Evolutionary conservation across 1,284 basidiomycete genomes (phyloP).

Genomic region (Boletus albobrunnescens): DNA sequence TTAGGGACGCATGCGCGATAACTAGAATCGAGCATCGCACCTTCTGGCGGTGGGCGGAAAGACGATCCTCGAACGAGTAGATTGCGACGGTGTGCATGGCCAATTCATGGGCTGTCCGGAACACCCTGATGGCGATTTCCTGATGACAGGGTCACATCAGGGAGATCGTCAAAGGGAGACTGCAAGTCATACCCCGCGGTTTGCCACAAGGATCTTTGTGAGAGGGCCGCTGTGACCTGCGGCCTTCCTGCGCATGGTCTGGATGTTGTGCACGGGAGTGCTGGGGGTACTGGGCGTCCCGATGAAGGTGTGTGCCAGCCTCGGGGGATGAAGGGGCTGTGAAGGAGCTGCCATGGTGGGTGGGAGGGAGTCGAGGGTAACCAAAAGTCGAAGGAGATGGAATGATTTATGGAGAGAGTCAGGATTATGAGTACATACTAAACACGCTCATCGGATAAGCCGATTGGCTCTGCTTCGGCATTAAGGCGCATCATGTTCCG

Average conservation of each 20-base stretch:
- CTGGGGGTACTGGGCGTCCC: conserved; percentile 70
- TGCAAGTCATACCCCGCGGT: conserved; percentile 72
- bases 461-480: no score
- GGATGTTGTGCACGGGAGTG: conserved; percentile 83
- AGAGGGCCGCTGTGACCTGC: conserved; percentile 88
- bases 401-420: no score
- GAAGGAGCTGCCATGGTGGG: conserved; percentile 43
- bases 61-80: conserved; percentile 95
- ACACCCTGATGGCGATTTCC: conserved; percentile 99
- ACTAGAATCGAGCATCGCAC: conserved; percentile 42
- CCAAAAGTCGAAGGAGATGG: no score
- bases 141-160: conserved; percentile 31
- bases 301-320: conserved; percentile 67
- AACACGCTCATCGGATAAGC: no score
- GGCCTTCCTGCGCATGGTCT: conserved; percentile 86
- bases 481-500: conserved; percentile 4
- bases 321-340: conserved; percentile 60
- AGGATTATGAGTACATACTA: no score
- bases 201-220: conserved; percentile 93
- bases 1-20: conserved; percentile 6
- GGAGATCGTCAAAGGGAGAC: conserved; percentile 6
- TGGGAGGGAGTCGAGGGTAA: conserved; percentile 16
- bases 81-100: conserved; percentile 99
- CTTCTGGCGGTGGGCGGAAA: conserved; percentile 98
- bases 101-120: conserved; percentile 97